Base-by-base conservation (phyloP, 1,284 basidiomycete species). In the Ceratobasidium sp. region DNA sequence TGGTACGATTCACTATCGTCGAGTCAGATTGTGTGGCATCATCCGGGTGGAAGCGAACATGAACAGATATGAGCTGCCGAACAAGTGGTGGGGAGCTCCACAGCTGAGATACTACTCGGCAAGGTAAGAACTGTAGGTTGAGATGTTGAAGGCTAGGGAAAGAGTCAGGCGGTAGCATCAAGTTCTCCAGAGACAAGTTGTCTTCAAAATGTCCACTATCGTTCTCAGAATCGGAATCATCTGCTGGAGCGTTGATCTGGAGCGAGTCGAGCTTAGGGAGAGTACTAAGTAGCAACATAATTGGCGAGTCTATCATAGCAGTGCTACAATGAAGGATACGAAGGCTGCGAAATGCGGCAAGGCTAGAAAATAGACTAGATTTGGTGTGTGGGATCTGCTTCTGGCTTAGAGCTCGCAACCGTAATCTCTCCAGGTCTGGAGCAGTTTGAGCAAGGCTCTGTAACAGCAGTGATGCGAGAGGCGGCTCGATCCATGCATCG, bases 251-350 rank as follows among this genome's bases (percentile, higher is more conserved):
- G 5, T 23, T 26, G 12, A 56, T 42, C 20, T 23, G 9, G 20
- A 70, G 55, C 15, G 68, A 70, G 33, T 70, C 68, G 33, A 70
- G 68, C 20, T 12, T 20, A 39, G 68, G 68, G 40, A 70, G 68
- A 28, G 49, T 42, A 13, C 68, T 53, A 13, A 70, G 55, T 13
- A 58, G 23, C 20, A 12, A 20, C 10, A 70, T 33, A 15, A 56
- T 44, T 20, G 18, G 13, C 10, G 26, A 44, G 42, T 55, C 20
- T 6, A 70, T 3, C 51, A 70, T 12, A 13, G n/a, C 53, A 26
- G 18, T 42, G n/a, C 20, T 58, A 39, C 51, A 42, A n/a, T 44
- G 15, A 56, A 70, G 28, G 39, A 42, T 40, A 10, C 51, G 68
- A 58, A 70, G 68, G 42, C 40, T 12, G 20, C n/a, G 68, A 15